Base-by-base conservation (phyloP, 1,284 basidiomycete genomes). In the Papiliotrema nemorosa region DNA sequence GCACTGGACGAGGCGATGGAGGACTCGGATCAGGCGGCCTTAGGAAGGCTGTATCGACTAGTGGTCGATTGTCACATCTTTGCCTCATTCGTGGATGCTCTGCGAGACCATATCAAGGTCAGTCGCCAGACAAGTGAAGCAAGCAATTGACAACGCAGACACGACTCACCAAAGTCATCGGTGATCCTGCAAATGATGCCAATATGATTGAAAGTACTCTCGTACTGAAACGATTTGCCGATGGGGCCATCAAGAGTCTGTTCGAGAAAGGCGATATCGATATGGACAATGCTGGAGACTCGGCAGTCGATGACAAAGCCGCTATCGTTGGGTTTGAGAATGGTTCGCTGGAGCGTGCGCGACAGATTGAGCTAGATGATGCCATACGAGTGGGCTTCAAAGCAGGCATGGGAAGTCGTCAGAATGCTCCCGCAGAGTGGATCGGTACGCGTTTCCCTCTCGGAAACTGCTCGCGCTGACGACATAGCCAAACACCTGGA, bases 361-460 rank as follows among this genome's bases (percentile, higher is more conserved):
- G 44, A 26, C 63, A 62, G 48, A 57, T 70, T 3, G 69, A 70
- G 41, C 54, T 70, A 35, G 57, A 67, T 55, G 66, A 79, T 51
- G 74, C 77, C 1, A 70, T 79, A 34, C 69, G 78, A 35, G 85
- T 88, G 52, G 88, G 86, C 0, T 93, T 96, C 74, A 79, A 83
- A n/a, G 75, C 72, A 13, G 90, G 88, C 31, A 87, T 97, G 77
- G 87, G 86, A 64, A 80, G 81, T 22, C 81, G 92, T 21, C 83
- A 84, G 49, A 87, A 85, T 66, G 92, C 88, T 58, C 91, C 91
- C 4, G 93, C 94, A 0, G 93, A 97, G 74, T 86, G 93, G 81
- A 88, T 96, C 51, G 77, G 76, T 76, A 26, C 53, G 74, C 65
- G 16, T 21, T 18, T 33, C 5, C 27, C 12, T 18, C 9, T 18